phyloP scores from a whole-genome alignment of 1,284 basidiomycete species.

The Omphalotus olearius region DNA sequence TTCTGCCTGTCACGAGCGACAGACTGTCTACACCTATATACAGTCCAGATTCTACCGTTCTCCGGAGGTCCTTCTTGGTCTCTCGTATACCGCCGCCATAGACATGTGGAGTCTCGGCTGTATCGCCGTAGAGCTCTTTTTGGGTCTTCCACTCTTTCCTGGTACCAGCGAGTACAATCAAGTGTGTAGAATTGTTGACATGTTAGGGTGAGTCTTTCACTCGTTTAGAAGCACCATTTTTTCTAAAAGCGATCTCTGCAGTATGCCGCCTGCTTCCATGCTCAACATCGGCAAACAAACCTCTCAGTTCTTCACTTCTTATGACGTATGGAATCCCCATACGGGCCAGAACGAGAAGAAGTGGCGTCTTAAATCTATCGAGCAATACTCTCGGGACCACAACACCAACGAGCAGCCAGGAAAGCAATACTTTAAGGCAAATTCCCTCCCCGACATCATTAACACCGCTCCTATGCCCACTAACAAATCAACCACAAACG shows the following conservation, averaged over 20 bases:
- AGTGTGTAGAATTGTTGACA: conserved; percentile 93
- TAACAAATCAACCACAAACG: conserved; percentile 39
- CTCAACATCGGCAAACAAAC: conserved; percentile 96
- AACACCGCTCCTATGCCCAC: conserved; percentile 89
- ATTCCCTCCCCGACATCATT: conserved; percentile 91
- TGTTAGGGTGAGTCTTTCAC: conserved; percentile 79
- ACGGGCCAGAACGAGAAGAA: conserved; percentile 71
- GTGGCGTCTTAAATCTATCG: conserved; percentile 86
- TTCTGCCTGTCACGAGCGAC: conserved; percentile 96
- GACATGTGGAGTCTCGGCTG: conserved; percentile 97
- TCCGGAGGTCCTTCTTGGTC: conserved; percentile 93
- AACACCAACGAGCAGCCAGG: conserved; percentile 94
- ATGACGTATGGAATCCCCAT: conserved; percentile 68
- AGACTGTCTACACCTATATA: conserved; percentile 99
- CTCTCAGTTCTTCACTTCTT: conserved; percentile 88
- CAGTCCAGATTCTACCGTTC: conserved; percentile 98
- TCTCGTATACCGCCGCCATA: conserved; percentile 92
- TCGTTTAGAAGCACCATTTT: conserved; percentile 4
- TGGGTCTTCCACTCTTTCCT: conserved; percentile 94
- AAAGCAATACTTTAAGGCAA: conserved; percentile 98
- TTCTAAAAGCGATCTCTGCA: conserved; percentile 25
- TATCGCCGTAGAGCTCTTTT: conserved; percentile 97
- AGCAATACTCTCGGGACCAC: conserved; percentile 95
- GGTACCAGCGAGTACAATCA: conserved; percentile 99
- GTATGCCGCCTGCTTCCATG: conserved; percentile 89